Base-by-base conservation (phyloP, 176 grass and related monocot genomes). In the Chloris gayana region DNA sequence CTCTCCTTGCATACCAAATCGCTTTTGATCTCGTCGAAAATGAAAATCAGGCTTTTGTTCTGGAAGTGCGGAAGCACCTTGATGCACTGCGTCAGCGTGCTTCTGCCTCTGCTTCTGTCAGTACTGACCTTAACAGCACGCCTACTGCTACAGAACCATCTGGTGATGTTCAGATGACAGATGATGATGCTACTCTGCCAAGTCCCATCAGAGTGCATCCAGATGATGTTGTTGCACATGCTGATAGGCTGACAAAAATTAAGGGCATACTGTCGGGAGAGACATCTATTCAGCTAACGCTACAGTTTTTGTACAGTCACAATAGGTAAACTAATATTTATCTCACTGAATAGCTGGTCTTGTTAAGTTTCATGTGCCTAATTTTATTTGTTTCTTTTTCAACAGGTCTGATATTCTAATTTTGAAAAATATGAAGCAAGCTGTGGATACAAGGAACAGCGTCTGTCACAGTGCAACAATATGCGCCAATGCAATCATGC, bases 251-350 rank as follows among this genome's bases (percentile, higher is more conserved):
- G 80, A 30, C 64, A 57, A 99, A 93, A 84, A 88, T 99, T 79
- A 95, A 91, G 89, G 97, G 91, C 64, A 99, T 99, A 86, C 77
- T 99, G 67, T 99, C 97, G 58, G 97, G 93, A 74, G 91, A 96
- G 80, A 99, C 83, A n/a, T 91, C 91, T 63, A 99, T 99, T 85
- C 93, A 99, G 81, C 69, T 99, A 70, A 93, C 93, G 2, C 78
- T 99, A 56, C 97, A 99, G 87, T 99, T 99, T 83, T 79, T 99
- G 53, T 96, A 99, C 82, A 91, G 93, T 80, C 93, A 99, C 69
- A 99, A 96, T 69, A 96, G 91, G 97, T 99, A 80, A 72, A 65
- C 7, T 68, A 44, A 26, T 45, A 71, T 54, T 66, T 46, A 30
- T 70, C 39, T 64, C 9, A 37, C 54, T 72, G 53, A 70, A 51